Percentiles rank a stretch among this genome's conserved stretches.
Evolutionary conservation across 352 stramenopile species (phyloP).

Genomic region (Aphanomyces stellatus): DNA sequence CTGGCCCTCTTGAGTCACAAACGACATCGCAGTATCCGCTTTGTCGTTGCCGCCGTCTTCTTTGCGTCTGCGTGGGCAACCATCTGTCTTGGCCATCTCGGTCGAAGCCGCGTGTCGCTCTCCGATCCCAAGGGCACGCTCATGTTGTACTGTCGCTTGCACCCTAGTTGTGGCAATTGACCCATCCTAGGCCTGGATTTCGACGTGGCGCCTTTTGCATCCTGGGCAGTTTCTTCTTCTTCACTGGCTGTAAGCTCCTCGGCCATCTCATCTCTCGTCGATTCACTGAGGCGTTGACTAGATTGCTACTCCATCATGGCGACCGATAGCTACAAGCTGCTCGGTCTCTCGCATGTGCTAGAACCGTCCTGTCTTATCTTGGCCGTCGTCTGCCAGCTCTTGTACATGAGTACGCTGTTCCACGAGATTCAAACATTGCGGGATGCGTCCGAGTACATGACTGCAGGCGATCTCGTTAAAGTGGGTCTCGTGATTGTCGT

Average conservation of each 20-base stretch:
- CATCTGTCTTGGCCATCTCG: slow-evolving; percentile 44
- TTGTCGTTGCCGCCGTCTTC: slow-evolving; percentile 58
- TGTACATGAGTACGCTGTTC: slow-evolving; percentile 76
- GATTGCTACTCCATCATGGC: slow-evolving; percentile 62
- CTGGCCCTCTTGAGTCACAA: slow-evolving; percentile 74
- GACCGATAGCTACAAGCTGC: slow-evolving; percentile 62
- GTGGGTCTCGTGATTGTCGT: not conserved
- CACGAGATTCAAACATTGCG: slow-evolving; percentile 54
- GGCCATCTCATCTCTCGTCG: not conserved
- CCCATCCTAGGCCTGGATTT: slow-evolving; percentile 24
- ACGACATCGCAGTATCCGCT: slow-evolving; percentile 51
- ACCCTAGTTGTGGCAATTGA: too few species aligned
- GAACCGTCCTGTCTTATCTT: slow-evolving; percentile 72
- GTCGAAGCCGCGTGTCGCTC: too few species aligned
- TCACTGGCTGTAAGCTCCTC: slow-evolving; percentile 22
- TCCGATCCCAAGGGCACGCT: too few species aligned
- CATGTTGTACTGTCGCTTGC: too few species aligned
- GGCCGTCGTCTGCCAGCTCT: slow-evolving; percentile 70
- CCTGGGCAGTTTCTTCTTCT: slow-evolving; percentile 40
- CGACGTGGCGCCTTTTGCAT: slow-evolving; percentile 38
- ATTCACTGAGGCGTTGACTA: slow-evolving; percentile 24
- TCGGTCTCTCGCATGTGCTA: slow-evolving; percentile 67
- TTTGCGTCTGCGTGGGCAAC: slow-evolving; percentile 55
- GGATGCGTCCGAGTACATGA: too few species aligned
- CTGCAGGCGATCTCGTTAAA: not conserved